Percentiles rank a stretch among this genome's conserved stretches.
Evolutionary conservation across 176 grass and related monocot species (phyloP).

Genomic region (Avena insularis): DNA sequence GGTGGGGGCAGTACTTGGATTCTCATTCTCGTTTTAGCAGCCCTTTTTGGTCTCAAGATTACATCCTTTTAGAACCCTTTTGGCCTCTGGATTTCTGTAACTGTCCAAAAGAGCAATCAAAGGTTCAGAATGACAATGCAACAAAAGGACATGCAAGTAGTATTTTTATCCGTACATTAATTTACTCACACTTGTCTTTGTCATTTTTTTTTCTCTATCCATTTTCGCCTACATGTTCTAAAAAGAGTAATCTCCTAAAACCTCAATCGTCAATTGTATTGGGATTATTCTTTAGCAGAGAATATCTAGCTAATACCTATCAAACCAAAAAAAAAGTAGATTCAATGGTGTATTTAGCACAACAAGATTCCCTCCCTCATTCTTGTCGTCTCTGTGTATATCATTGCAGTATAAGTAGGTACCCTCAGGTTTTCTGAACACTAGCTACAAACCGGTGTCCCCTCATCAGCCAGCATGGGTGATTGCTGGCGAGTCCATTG

Average conservation of each 20-base stretch:
- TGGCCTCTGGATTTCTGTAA: background rate
- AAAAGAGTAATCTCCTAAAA: too few species aligned
- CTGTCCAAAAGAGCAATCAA: slow-evolving; percentile 23
- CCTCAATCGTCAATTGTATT: too few species aligned
- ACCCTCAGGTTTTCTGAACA: slow-evolving; percentile 19
- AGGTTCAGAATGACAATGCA: background rate
- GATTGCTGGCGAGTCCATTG: slow-evolving; percentile 2
- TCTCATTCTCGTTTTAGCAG: slow-evolving; percentile 35
- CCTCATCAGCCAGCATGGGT: slow-evolving; percentile 12
- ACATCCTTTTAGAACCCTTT: background rate
- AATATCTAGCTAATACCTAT: background rate
- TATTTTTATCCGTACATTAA: too few species aligned
- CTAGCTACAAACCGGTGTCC: slow-evolving; percentile 23
- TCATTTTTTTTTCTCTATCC: too few species aligned
- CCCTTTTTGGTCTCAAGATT: background rate
- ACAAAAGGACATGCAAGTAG: too few species aligned
- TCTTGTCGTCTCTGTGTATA: background rate
- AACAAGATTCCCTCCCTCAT: background rate
- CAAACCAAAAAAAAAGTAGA: background rate
- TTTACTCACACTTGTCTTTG: background rate
- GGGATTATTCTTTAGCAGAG: too few species aligned
- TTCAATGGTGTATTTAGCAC: background rate
- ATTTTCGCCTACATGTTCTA: background rate
- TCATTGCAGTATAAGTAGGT: background rate
- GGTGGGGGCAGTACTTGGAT: slow-evolving; percentile 38